These are phyloP conservation scores for Drechslerella coelobrocha DNA, from an alignment of 2,329 filamentous ascomycete species.

Conservation along the genomic window DNA sequence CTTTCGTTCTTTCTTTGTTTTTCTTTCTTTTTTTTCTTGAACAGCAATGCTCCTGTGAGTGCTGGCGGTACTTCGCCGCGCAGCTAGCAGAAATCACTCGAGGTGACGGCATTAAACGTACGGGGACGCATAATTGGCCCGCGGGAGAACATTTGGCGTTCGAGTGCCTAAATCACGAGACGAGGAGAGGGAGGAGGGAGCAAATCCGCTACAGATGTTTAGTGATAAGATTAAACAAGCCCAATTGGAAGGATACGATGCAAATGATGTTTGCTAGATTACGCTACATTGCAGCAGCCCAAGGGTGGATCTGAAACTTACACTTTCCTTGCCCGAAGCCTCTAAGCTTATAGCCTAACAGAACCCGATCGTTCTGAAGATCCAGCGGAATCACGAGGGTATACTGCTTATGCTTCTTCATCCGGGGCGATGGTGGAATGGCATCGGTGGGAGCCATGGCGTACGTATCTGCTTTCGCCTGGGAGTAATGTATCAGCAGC, in stretches of 20 bases:
- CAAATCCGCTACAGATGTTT: slow-evolving; percentile 37
- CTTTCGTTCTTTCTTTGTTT: too few relatives aligned
- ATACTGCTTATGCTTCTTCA: slow-evolving; percentile 52
- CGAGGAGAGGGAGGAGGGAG: slow-evolving; percentile 41
- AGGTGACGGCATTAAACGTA: slow-evolving; percentile 33
- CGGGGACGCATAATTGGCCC: slow-evolving; percentile 29
- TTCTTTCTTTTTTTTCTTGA: too few relatives aligned
- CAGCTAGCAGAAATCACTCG: slow-evolving; percentile 29
- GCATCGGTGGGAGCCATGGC: slow-evolving; percentile 48
- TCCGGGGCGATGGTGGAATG: slow-evolving; percentile 46
- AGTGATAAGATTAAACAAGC: slow-evolving; percentile 39
- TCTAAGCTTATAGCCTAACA: slow-evolving; percentile 54
- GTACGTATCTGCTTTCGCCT: slow-evolving; percentile 26
- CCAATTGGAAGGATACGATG: neutral
- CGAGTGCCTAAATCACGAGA: slow-evolving; percentile 44
- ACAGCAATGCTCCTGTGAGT: slow-evolving; percentile 16
- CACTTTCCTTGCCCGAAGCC: slow-evolving; percentile 55
- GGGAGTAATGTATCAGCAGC: neutral
- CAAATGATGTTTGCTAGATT: neutral
- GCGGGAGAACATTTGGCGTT: slow-evolving; percentile 41
- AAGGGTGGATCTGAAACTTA: slow-evolving; percentile 49
- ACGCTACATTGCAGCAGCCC: neutral
- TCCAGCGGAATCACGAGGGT: slow-evolving; percentile 54
- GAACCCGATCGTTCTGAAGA: slow-evolving; percentile 46
- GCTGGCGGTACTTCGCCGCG: slow-evolving; percentile 37